Conservation (phyloP, 805 yeast genomes). For the Candida oleophila region DNA sequence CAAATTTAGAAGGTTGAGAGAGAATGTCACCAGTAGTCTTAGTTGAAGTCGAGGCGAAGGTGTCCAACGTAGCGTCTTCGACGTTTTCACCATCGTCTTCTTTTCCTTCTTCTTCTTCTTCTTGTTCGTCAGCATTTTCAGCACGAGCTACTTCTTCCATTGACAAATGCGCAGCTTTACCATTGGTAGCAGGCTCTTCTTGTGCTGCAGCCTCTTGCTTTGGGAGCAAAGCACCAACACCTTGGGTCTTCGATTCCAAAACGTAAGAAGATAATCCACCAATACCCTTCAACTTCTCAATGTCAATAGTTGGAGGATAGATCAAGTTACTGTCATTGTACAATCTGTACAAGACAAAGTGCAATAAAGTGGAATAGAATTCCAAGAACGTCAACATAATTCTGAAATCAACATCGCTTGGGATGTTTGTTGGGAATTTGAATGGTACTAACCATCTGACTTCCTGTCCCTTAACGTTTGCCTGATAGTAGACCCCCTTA, state of each 20-base stretch:
- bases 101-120: constrained; percentile 13
- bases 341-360: constrained; percentile 81
- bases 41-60: constrained; percentile 59
- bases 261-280: constrained; percentile 88
- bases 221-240: constrained; percentile 39
- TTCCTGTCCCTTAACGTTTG: constrained; percentile 85
- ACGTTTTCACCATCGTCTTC: constrained; percentile 16
- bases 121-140: constrained; percentile 44
- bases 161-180: constrained; percentile 35
- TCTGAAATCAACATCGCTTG: constrained; percentile 90
- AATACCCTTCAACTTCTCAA: constrained; percentile 70
- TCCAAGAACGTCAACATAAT: constrained; percentile 96
- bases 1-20: constrained; percentile 58
- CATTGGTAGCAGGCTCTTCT: constrained; percentile 18
- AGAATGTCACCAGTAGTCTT: constrained; percentile 69
- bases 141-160: constrained; percentile 47
- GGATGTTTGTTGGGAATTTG: constrained; percentile 94
- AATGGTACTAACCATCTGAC: constrained; percentile 95
- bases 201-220: constrained; percentile 7
- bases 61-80: constrained; percentile 52
- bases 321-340: constrained; percentile 83
- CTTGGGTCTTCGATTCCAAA: constrained; percentile 52
- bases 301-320: constrained; percentile 87
- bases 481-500: constrained; percentile 96
- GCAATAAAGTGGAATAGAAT: constrained; percentile 88